phyloP scores from a whole-genome alignment of 345 rosid species.

The Brassica rapa region DNA sequence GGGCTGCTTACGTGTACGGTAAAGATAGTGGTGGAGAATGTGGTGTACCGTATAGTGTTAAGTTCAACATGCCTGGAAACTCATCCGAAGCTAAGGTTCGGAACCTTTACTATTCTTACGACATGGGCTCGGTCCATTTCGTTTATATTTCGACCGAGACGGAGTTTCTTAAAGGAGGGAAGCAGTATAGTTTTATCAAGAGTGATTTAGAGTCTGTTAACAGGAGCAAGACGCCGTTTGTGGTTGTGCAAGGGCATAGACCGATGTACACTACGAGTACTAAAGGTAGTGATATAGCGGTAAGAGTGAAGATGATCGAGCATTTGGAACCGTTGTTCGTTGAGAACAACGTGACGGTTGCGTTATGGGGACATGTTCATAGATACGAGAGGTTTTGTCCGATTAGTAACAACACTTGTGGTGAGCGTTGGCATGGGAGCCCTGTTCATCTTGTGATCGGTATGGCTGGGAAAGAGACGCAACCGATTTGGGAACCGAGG shows the following conservation, averaged over 20 bases:
- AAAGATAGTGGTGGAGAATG: slow-evolving; percentile 95
- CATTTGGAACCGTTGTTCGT: slow-evolving; percentile 85
- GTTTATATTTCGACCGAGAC: slow-evolving; percentile 87
- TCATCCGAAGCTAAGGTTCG: slow-evolving; percentile 67
- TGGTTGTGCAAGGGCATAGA: slow-evolving; percentile 85
- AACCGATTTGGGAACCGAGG: slow-evolving; percentile 85
- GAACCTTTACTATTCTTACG: slow-evolving; percentile 84
- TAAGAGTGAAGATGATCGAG: slow-evolving; percentile 63
- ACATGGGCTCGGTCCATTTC: slow-evolving; percentile 71
- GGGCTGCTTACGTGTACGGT: slow-evolving; percentile 59
- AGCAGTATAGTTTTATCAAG: slow-evolving; percentile 68
- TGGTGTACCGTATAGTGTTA: slow-evolving; percentile 88
- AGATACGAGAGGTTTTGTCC: slow-evolving; percentile 94
- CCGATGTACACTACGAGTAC: slow-evolving; percentile 92
- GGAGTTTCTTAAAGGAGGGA: slow-evolving; percentile 75
- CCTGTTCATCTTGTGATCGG: slow-evolving; percentile 94
- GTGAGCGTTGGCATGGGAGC: slow-evolving; percentile 55
- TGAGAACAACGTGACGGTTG: slow-evolving; percentile 71
- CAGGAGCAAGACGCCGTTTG: slow-evolving; percentile 73
- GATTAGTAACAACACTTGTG: slow-evolving; percentile 71
- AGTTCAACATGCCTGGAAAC: slow-evolving; percentile 92
- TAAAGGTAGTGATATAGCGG: slow-evolving; percentile 55
- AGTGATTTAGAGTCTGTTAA: slow-evolving; percentile 77
- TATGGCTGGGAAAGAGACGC: slow-evolving; percentile 96
- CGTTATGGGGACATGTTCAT: slow-evolving; percentile 95